Percentiles rank a stretch among this genome's conserved stretches.
Conservation (phyloP, 2,329 filamentous ascomycete genomes). For the Coniochaeta sp. region DNA sequence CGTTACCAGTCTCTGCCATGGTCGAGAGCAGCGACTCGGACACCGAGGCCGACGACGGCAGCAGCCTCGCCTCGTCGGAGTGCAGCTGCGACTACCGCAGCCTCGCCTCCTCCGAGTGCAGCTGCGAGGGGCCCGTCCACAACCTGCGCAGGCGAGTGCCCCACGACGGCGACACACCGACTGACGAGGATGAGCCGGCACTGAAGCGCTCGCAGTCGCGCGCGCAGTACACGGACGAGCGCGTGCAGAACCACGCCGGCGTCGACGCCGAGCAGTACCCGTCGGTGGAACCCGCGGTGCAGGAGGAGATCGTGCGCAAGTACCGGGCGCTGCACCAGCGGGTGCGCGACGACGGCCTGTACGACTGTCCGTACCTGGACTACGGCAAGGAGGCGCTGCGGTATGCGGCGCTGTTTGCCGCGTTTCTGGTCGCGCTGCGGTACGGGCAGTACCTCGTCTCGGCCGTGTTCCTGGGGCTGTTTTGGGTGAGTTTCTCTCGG, state of each 20-base stretch:
- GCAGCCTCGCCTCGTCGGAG: not conserved
- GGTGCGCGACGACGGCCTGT: slow-evolving; percentile 47
- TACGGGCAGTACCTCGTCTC: slow-evolving; percentile 50
- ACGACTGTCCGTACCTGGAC: slow-evolving; percentile 49
- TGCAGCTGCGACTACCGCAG: not conserved
- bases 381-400: slow-evolving; percentile 53
- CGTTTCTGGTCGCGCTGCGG: slow-evolving; percentile 37
- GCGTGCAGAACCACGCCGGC: slow-evolving; percentile 27
- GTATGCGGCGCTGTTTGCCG: slow-evolving; percentile 41
- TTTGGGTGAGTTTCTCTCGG: slow-evolving; percentile 40
- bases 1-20: slow-evolving; percentile 5
- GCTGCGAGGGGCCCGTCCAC: not conserved
- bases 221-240: slow-evolving; percentile 25
- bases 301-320: slow-evolving; percentile 45
- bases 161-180: not conserved
- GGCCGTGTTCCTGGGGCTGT: slow-evolving; percentile 51
- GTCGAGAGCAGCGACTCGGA: slow-evolving; percentile 11
- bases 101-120: too few species aligned
- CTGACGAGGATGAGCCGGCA: too few species aligned
- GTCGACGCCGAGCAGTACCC: slow-evolving; percentile 35
- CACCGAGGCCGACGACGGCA: slow-evolving; percentile 3
- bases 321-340: slow-evolving; percentile 50
- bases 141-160: not conserved
- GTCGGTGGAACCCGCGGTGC: slow-evolving; percentile 44
- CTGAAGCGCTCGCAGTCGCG: not conserved